These are phyloP conservation scores for Mortierella hygrophila DNA, from an alignment of 192 early-diverging fungal genomes.

Conservation along the genomic window DNA sequence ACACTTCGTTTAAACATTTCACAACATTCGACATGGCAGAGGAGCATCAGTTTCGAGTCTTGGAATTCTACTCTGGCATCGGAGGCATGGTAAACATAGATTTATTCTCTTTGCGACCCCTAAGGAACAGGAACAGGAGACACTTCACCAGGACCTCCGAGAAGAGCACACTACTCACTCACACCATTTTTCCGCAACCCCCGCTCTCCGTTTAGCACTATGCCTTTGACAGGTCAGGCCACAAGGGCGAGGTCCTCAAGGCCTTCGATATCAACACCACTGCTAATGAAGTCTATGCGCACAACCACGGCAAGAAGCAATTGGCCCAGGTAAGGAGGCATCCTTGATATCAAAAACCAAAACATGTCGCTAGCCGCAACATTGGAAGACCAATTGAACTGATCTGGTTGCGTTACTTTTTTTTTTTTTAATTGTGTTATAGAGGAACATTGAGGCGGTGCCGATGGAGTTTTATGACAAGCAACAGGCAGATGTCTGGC, in stretches of 20 bases:
- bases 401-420: constrained; percentile 3
- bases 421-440: not conserved
- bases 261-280: constrained; percentile 96
- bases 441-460: constrained; percentile 76
- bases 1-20: not conserved
- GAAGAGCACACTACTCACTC: not conserved
- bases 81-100: constrained; percentile 67
- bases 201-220: constrained; percentile 67
- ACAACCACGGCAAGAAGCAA: constrained; percentile 68
- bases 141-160: not conserved
- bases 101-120: not conserved
- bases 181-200: not conserved
- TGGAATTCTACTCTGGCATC: constrained; percentile 76
- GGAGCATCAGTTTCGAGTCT: constrained; percentile 47
- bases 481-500: constrained; percentile 77
- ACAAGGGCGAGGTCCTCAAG: constrained; percentile 74
- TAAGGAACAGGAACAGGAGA: not conserved
- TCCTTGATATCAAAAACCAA: not conserved
- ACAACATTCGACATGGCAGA: not conserved
- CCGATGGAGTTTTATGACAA: constrained; percentile 70
- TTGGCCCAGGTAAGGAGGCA: constrained; percentile 35
- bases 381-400: too few species aligned
- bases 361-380: too few species aligned
- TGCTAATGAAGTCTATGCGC: constrained; percentile 83
- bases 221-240: constrained; percentile 75